Percentiles rank a stretch among this genome's conserved stretches.
Conservation (phyloP, 2,329 filamentous ascomycete species). For the Xylaria sp. region DNA sequence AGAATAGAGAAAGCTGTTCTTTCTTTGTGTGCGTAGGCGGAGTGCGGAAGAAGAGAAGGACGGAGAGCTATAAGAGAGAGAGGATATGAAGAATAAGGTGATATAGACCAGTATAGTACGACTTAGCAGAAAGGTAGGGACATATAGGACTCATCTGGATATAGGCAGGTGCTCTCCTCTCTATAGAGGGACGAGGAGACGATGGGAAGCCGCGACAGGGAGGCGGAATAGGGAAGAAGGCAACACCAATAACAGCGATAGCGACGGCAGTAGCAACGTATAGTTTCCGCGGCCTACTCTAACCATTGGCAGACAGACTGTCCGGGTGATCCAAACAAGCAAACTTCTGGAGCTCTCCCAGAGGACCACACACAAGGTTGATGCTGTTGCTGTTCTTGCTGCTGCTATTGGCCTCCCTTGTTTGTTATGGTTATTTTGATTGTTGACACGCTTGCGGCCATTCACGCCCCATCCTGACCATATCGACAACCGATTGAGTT, state of each 20-base stretch:
- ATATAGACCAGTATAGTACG: too few species aligned
- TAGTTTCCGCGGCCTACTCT: not conserved
- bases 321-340: not conserved
- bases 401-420: not conserved
- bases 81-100: too few species aligned
- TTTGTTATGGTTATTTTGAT: not conserved
- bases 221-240: not conserved
- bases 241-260: not conserved
- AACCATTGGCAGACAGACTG: not conserved
- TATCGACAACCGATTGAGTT: not conserved
- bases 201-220: not conserved
- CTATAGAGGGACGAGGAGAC: not conserved
- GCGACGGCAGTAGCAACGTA: not conserved
- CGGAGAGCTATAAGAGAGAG: too few species aligned
- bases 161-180: not conserved
- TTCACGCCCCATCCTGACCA: not conserved
- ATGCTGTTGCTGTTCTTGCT: constrained; percentile 6
- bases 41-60: too few species aligned
- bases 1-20: constrained; percentile 5
- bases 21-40: not conserved
- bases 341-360: not conserved
- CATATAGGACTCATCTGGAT: too few species aligned
- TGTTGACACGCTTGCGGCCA: not conserved
- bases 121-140: too few species aligned
- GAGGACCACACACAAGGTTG: not conserved